These are phyloP conservation scores for Pleurotus pulmonarius DNA, from an alignment of 768 basidiomycete species.

Conservation along the genomic window DNA sequence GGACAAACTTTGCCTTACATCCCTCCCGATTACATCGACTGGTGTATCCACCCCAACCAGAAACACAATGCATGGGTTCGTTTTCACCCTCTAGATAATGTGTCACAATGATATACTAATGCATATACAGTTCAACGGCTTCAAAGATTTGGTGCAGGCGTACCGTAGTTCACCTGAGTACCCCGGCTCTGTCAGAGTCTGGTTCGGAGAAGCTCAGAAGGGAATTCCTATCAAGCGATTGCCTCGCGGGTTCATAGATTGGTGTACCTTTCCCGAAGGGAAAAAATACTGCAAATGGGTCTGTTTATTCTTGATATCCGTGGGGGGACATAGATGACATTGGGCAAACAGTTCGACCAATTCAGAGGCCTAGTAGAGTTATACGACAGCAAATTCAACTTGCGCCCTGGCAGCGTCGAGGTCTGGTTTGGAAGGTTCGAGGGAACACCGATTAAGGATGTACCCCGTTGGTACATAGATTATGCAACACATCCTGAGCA, in stretches of 20 bases:
- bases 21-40: background rate
- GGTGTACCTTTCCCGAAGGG: too few species aligned
- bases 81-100: background rate
- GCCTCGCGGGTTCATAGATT: too few species aligned
- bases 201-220: background rate
- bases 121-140: background rate
- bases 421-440: background rate
- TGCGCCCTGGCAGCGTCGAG: background rate
- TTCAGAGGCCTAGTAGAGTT: too few species aligned
- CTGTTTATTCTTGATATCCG: too few species aligned
- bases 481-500: background rate
- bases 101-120: background rate
- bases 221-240: too few species aligned
- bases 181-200: background rate
- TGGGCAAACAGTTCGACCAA: too few species aligned
- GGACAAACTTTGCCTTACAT: background rate
- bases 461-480: background rate
- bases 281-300: too few species aligned
- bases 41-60: background rate
- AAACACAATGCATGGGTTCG: background rate
- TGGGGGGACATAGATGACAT: too few species aligned
- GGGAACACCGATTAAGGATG: background rate
- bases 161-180: background rate
- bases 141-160: background rate
- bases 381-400: background rate